Evolutionary conservation across 768 basidiomycete genomes (phyloP), one percentile per base, ranked within the genome.

Genomic region (Xerocomellus chrysenteron): DNA sequence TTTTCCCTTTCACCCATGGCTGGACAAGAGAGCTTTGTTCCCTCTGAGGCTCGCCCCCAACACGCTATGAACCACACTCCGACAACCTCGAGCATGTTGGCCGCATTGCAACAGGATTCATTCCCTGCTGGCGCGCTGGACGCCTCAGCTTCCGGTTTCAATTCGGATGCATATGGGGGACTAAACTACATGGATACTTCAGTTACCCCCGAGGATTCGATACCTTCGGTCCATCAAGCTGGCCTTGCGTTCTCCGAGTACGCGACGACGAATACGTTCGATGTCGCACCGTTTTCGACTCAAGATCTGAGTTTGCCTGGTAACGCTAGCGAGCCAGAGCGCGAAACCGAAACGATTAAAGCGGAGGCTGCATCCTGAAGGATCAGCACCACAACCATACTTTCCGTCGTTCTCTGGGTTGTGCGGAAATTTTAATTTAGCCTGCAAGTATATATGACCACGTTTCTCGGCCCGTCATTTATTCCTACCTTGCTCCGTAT

Each of bases 41-140:
- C 79, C 37, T 78, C 88, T 65, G 88, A 90, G 59, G 79, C 79
- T 56, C 79, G 86, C 45, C 79, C 87, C 17, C 74, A 75, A 54
- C 82, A 82, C 50, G 70, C 83, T 64, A 88, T 92, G 85, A 81
- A 79, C 17, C 85, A 91, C 68, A 90, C 90, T 19, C 91, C 92
- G 9, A 93, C 91, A 7, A 92, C 90, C 28, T 91, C 90, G 55
- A 92, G 88, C 73, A 93, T 94, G 92, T 82, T 93, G 61, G 92
- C 92, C 37, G 90, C 90, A 11, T 78, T 94, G 62, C 90, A 92
- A 68, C 84, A 85, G 47, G 90, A 91, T 55, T 68, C 86, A 24
- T 92, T 88, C 74, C 80, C 83, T 21, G 61, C 81, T 33, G 81
- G 82, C 55, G 76, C 87, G 52, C 76, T 91, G 64, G 90, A 92